Evolutionary conservation across 2,329 filamentous ascomycete species (phyloP).

Genomic region (Ceratocystis lukuohia): DNA sequence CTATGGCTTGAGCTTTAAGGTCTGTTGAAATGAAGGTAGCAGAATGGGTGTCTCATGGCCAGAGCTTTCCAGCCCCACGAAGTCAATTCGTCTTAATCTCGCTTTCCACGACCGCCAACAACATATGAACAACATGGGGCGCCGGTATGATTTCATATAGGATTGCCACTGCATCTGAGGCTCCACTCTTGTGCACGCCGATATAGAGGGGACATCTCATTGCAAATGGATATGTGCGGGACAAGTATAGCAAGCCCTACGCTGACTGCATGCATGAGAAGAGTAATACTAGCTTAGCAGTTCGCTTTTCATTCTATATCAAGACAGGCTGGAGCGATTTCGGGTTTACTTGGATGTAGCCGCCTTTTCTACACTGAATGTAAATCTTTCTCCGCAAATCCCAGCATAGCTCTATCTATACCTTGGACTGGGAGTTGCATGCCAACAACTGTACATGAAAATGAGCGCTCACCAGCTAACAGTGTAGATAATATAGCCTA

Average conservation of each 20-base stretch:
- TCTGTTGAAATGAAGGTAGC: neutral
- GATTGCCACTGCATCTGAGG: neutral
- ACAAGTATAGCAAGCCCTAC: neutral
- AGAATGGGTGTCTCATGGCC: neutral
- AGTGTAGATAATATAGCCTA: neutral
- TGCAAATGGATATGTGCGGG: neutral
- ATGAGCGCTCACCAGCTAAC: neutral
- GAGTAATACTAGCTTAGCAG: neutral
- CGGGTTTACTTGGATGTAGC: too few relatives aligned
- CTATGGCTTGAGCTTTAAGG: conserved; percentile 2
- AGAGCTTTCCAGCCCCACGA: conserved; percentile 2
- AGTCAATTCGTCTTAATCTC: neutral
- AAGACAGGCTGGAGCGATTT: too few relatives aligned
- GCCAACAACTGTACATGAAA: neutral
- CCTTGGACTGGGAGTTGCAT: neutral
- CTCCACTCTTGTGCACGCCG: neutral
- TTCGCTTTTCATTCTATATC: neutral
- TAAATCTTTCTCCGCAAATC: neutral
- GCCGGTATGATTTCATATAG: neutral
- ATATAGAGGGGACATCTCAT: neutral
- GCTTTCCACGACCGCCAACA: neutral
- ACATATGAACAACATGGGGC: too few relatives aligned
- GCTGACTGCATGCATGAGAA: neutral
- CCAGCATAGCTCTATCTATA: neutral
- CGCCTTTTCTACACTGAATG: neutral